Evolutionary conservation across 2,329 filamentous ascomycete genomes (phyloP).

Genomic region (Fusarium sp.): DNA sequence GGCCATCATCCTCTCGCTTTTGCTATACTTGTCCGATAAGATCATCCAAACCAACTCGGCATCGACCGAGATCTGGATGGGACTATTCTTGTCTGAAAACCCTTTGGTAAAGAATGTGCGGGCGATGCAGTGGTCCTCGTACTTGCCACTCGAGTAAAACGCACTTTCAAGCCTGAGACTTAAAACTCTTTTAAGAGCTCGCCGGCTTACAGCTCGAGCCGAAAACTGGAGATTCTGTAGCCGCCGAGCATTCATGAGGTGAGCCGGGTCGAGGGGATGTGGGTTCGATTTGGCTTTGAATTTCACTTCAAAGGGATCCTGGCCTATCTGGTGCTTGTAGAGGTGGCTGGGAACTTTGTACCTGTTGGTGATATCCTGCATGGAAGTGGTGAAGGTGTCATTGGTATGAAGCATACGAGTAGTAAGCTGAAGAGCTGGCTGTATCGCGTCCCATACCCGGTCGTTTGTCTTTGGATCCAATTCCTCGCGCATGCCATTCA

Average conservation of each 20-base stretch:
- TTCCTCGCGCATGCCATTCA: slow-evolving; percentile 36
- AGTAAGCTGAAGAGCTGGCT: slow-evolving; percentile 43
- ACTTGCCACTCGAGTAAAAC: slow-evolving; percentile 3
- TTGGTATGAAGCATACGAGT: slow-evolving; percentile 34
- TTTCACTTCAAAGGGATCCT: not conserved
- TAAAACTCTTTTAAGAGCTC: slow-evolving; percentile 2
- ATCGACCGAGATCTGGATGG: slow-evolving; percentile 15
- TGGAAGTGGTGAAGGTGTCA: slow-evolving; percentile 31
- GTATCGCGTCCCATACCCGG: slow-evolving; percentile 43
- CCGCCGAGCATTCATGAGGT: slow-evolving; percentile 1
- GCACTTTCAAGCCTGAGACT: slow-evolving; percentile 21
- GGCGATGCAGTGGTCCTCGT: not conserved
- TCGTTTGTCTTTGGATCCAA: slow-evolving; percentile 40
- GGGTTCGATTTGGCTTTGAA: slow-evolving; percentile 11
- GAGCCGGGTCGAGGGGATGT: not conserved
- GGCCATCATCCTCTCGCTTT: slow-evolving; percentile 40
- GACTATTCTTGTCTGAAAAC: not conserved
- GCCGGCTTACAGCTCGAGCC: not conserved
- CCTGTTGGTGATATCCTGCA: slow-evolving; percentile 42
- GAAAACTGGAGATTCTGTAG: slow-evolving; percentile 11
- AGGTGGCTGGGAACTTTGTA: slow-evolving; percentile 13
- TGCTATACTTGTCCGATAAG: slow-evolving; percentile 33
- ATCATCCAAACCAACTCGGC: slow-evolving; percentile 42
- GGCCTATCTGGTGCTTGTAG: not conserved
- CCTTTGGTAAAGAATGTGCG: not conserved